These are phyloP conservation scores for Pseudohyphozyma bogoriensis DNA, from an alignment of 768 basidiomycete species.

Conservation along the genomic window DNA sequence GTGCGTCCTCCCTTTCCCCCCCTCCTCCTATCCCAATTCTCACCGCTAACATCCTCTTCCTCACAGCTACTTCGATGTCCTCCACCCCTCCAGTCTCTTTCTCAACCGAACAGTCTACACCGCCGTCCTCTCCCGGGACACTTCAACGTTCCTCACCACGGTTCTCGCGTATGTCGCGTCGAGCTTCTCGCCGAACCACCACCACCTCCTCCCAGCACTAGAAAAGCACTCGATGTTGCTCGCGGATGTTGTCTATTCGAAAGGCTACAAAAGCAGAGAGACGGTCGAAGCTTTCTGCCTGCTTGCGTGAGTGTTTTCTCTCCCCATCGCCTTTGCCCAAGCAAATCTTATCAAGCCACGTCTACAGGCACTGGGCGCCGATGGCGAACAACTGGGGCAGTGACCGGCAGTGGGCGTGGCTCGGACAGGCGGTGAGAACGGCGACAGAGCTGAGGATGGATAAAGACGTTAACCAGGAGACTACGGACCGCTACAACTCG, in stretches of 20 bases:
- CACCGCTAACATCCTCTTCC: too few relatives aligned
- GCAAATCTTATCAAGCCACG: neutral
- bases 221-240: slow-evolving; percentile 8
- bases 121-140: slow-evolving; percentile 14
- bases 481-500: too few relatives aligned
- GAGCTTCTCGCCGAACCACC: slow-evolving; percentile 1
- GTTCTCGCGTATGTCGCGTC: slow-evolving; percentile 9
- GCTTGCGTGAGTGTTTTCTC: slow-evolving; percentile 8
- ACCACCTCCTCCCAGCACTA: slow-evolving; percentile 1
- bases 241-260: slow-evolving; percentile 6
- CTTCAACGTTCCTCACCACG: slow-evolving; percentile 21
- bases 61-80: slow-evolving; percentile 17
- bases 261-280: slow-evolving; percentile 20
- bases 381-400: slow-evolving; percentile 25
- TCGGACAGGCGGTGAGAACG: slow-evolving; percentile 9
- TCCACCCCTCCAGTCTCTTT: slow-evolving; percentile 13
- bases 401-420: slow-evolving; percentile 19
- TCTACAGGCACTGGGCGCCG: slow-evolving; percentile 19
- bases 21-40: neutral
- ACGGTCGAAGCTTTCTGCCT: slow-evolving; percentile 22
- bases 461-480: too few relatives aligned
- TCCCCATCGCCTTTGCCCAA: neutral
- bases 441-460: too few relatives aligned
- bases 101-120: slow-evolving; percentile 13
- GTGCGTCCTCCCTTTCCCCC: neutral